A percentile compares a stretch with the other conserved stretches of the same genome.
Evolutionary conservation across 768 basidiomycete species (phyloP).

Genomic region (Phaffia australis): DNA sequence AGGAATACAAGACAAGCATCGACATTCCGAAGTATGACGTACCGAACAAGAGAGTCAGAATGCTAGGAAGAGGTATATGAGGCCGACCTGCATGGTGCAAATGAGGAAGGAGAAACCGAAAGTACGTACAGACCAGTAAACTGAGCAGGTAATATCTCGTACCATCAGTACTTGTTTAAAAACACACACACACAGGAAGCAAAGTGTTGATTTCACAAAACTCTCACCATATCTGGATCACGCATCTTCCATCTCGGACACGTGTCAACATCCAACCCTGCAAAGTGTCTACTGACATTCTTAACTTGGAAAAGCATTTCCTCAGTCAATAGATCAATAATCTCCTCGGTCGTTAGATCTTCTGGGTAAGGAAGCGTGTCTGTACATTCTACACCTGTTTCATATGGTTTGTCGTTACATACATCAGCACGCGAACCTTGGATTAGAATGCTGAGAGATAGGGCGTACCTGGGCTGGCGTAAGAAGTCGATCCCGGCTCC

Average conservation of each 20-base stretch:
- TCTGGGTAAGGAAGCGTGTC: constrained; percentile 9
- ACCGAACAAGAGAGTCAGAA: neutral
- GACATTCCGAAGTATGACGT: neutral
- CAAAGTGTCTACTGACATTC: constrained; percentile 5
- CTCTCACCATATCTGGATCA: neutral
- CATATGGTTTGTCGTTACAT: neutral
- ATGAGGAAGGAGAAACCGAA: too few relatives aligned
- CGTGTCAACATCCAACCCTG: neutral
- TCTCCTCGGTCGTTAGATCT: constrained; percentile 2
- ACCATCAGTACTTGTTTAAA: too few relatives aligned
- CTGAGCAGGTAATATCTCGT: neutral
- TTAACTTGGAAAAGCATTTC: constrained; percentile 7
- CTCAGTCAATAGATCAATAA: constrained; percentile 1
- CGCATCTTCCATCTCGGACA: constrained; percentile 20
- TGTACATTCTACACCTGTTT: constrained; percentile 18
- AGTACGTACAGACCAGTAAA: constrained; percentile 12
- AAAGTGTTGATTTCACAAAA: too few relatives aligned
- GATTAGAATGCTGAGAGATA: neutral
- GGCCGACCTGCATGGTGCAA: neutral
- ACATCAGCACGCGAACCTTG: neutral
- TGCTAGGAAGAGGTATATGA: neutral
- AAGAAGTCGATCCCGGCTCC: constrained; percentile 8
- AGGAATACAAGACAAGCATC: too few relatives aligned
- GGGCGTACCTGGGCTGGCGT: constrained; percentile 1
- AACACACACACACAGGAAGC: too few relatives aligned